These are phyloP conservation scores for Polysphondylium violaceum DNA, from an alignment of 78 protist species.

Conservation along the genomic window DNA sequence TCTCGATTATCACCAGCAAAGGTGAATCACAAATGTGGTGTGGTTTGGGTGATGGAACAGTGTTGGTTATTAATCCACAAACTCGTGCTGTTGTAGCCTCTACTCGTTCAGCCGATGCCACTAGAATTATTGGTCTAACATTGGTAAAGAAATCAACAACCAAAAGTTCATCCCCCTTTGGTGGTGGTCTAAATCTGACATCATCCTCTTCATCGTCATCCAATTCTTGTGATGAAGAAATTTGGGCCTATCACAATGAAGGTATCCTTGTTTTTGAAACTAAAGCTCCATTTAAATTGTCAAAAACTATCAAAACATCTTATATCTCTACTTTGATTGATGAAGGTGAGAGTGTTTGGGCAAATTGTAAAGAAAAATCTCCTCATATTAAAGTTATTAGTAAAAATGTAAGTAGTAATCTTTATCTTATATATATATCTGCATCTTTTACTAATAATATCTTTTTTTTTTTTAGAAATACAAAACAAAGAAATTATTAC, in stretches of 20 bases:
- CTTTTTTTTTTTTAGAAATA: slow-evolving; percentile 19
- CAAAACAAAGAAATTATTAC: slow-evolving; percentile 37
- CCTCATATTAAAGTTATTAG: slow-evolving; percentile 23
- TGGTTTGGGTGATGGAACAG: slow-evolving; percentile 66
- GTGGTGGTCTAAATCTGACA: slow-evolving; percentile 6
- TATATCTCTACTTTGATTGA: slow-evolving; percentile 29
- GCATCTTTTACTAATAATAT: neutral
- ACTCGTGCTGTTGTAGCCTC: slow-evolving; percentile 4
- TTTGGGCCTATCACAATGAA: slow-evolving; percentile 62
- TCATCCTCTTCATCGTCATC: neutral
- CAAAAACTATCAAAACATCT: slow-evolving; percentile 31
- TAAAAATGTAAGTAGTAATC: slow-evolving; percentile 13
- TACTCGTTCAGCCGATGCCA: slow-evolving; percentile 4
- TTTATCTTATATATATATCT: neutral
- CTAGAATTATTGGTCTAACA: slow-evolving; percentile 33
- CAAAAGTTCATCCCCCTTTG: neutral
- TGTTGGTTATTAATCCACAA: slow-evolving; percentile 5
- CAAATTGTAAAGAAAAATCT: slow-evolving; percentile 59
- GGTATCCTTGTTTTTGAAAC: slow-evolving; percentile 54
- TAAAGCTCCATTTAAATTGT: slow-evolving; percentile 29
- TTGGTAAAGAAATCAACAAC: neutral
- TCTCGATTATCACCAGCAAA: neutral
- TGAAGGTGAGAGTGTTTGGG: slow-evolving; percentile 23
- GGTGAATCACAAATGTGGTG: slow-evolving; percentile 55
- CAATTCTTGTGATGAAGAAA: slow-evolving; percentile 24